Base-by-base conservation (phyloP, 495 filamentous ascomycete species). In the Tuber magnatum region DNA sequence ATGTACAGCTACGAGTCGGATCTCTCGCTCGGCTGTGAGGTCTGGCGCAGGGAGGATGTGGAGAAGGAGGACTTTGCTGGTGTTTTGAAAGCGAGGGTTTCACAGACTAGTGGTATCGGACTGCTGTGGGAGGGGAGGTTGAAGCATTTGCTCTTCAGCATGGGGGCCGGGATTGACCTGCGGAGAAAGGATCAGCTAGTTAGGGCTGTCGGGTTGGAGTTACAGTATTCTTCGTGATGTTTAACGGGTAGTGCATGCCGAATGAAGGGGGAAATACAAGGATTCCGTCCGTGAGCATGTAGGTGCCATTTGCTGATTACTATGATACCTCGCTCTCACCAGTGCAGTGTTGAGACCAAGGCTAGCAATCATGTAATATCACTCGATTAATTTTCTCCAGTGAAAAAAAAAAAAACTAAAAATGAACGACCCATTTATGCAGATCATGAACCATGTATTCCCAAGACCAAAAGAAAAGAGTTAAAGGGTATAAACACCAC, bases 1-100 rank as follows among this genome's bases (percentile, higher is more conserved):
- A 93, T 97, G 71, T 97, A 97, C 85, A 96, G 92, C 80, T 99
- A 97, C 85, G 95, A 98, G 85, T 97, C 93, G 82, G 94, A 96
- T 51, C 88, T 97, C 86, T 91, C 91, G 61, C 86, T 97, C 14
- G 95, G 96, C 20, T 92, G 90, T 83, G 96, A 99, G 83, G 85
- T 97, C 42, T 99, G 96, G 94, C 86, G 88, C 72, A 84, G 84
- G 69, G 73, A 73, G 0, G 75, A 80, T 8, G 75, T 81, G 38
- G 83, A 84, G 71, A 83, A 89, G 70, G 91, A 93, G 68, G 88
- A 90, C 68, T 90, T 91, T 75, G 88, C 91, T 40, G 94, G 93
- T 7, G 94, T 97, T n/a, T 83, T 99, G 76, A 99, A 98, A 83
- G 90, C 94, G 32, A 87, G 92, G 65, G 85, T 97, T 12, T 93